Percentiles rank a stretch among this genome's conserved stretches.
Evolutionary conservation across 305 asterid genomes (phyloP).

Genomic region (Fraxinus greggii): DNA sequence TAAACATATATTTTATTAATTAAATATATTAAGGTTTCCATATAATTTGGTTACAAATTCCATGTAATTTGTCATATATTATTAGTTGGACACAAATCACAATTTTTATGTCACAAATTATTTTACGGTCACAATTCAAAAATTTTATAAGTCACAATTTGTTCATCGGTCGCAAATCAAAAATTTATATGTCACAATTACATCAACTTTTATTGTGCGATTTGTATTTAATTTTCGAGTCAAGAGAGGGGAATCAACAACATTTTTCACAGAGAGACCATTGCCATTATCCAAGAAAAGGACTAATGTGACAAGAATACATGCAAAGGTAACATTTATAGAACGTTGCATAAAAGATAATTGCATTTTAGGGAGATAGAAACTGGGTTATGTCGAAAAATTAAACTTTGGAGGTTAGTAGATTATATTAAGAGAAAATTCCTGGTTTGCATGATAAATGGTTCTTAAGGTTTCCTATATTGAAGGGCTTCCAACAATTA

Average conservation of each 20-base stretch:
- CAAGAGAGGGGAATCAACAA: constrained; percentile 49
- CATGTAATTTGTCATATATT: too few species aligned
- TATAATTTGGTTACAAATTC: too few species aligned
- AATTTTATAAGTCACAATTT: too few species aligned
- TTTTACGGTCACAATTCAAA: too few species aligned
- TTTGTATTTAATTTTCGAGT: constrained; percentile 38
- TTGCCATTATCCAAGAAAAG: constrained; percentile 33
- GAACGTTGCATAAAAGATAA: constrained; percentile 19
- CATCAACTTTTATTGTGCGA: constrained; percentile 51
- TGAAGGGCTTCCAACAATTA: neutral
- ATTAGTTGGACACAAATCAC: too few species aligned
- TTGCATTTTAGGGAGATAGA: constrained; percentile 27
- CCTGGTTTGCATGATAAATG: neutral
- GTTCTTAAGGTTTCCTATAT: constrained; percentile 4
- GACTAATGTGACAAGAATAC: constrained; percentile 26
- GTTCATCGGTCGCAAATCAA: too few species aligned
- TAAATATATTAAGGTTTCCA: too few species aligned
- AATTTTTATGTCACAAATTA: too few species aligned
- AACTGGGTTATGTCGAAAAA: neutral
- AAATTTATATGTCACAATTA: too few species aligned
- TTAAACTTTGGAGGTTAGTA: neutral
- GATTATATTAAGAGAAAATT: neutral
- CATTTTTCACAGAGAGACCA: constrained; percentile 38
- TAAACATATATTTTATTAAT: too few species aligned
- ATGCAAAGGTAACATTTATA: constrained; percentile 20